Percentiles rank a stretch among this genome's conserved stretches.
Evolutionary conservation across 805 yeast genomes (phyloP).

Genomic region (Millerozyma acaciae): DNA sequence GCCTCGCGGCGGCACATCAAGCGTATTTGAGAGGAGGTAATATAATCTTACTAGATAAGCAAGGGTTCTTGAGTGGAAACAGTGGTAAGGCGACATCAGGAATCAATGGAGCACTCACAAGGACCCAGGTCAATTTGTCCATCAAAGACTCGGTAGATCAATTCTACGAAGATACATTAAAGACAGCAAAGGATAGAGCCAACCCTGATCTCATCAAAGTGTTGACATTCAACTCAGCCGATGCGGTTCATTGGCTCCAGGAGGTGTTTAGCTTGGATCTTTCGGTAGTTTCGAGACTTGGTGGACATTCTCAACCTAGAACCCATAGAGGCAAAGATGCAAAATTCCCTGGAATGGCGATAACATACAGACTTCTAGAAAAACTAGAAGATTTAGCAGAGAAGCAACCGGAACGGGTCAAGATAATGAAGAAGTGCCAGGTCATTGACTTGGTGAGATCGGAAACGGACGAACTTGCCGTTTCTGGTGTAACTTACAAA

Average conservation of each 20-base stretch:
- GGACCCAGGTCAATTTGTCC: conserved; percentile 48
- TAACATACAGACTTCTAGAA: conserved; percentile 51
- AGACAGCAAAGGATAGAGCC: conserved; percentile 62
- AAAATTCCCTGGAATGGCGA: conserved; percentile 64
- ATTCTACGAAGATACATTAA: conserved; percentile 63
- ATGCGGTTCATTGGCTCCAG: conserved; percentile 73
- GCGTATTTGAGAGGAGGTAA: conserved; percentile 50
- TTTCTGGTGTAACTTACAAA: conserved; percentile 31
- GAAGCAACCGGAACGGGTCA: conserved; percentile 41
- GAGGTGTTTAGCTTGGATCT: conserved; percentile 58
- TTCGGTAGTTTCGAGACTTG: conserved; percentile 67
- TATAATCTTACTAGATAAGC: conserved; percentile 54
- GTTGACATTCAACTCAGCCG: conserved; percentile 57
- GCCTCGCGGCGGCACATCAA: conserved; percentile 60
- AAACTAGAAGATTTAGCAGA: conserved; percentile 45
- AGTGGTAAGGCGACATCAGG: conserved; percentile 68
- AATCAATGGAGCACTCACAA: conserved; percentile 68
- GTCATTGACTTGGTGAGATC: conserved; percentile 41
- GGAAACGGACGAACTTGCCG: conserved; percentile 16
- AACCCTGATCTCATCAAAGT: conserved; percentile 55
- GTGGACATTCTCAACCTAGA: conserved; percentile 78
- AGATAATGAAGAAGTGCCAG: conserved; percentile 37
- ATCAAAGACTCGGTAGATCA: conserved; percentile 55
- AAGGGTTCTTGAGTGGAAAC: conserved; percentile 59
- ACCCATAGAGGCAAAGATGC: conserved; percentile 77